Evolutionary conservation across 2,329 filamentous ascomycete species (phyloP).

Genomic region (Aspergillus spinulosporus): DNA sequence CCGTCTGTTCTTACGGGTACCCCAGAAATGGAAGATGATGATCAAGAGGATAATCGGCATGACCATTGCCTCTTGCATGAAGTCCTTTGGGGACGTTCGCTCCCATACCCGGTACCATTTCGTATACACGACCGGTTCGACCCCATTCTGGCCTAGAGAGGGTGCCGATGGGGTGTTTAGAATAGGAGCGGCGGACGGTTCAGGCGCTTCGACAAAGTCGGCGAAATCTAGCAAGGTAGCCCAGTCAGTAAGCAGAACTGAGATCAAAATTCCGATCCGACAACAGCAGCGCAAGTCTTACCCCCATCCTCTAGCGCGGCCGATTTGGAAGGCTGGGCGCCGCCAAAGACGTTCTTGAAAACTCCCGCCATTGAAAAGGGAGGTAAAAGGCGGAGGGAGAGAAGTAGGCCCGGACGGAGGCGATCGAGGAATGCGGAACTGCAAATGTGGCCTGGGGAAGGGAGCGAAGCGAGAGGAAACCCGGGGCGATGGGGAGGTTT

Average conservation of each 20-base stretch:
- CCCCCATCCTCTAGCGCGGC: conserved; percentile 42
- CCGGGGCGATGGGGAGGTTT: conserved; percentile 14
- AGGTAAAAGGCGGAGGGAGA: conserved; percentile 20
- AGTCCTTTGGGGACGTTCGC: conserved; percentile 79
- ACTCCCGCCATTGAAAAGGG: conserved; percentile 40
- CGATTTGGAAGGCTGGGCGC: conserved; percentile 32
- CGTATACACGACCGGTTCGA: conserved; percentile 68
- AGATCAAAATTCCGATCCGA: neutral
- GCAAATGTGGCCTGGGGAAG: conserved; percentile 24
- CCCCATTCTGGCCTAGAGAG: conserved; percentile 49
- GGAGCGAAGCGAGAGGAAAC: conserved; percentile 19
- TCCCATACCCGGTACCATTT: conserved; percentile 98
- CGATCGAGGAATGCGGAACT: conserved; percentile 10
- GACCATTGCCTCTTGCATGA: conserved; percentile 82
- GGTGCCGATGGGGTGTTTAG: conserved; percentile 41
- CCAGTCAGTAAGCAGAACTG: conserved; percentile 4
- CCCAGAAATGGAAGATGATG: conserved; percentile 76
- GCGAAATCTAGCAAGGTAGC: conserved; percentile 71
- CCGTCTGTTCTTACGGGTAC: conserved; percentile 73
- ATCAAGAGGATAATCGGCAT: conserved; percentile 72
- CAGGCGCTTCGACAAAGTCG: conserved; percentile 81
- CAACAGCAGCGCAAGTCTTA: conserved; percentile 23
- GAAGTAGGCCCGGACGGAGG: conserved; percentile 12
- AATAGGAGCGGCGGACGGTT: conserved; percentile 58
- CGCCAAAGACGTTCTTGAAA: conserved; percentile 43